Conservation (phyloP, 1,284 basidiomycete species). For the Polyporus tsugae region DNA sequence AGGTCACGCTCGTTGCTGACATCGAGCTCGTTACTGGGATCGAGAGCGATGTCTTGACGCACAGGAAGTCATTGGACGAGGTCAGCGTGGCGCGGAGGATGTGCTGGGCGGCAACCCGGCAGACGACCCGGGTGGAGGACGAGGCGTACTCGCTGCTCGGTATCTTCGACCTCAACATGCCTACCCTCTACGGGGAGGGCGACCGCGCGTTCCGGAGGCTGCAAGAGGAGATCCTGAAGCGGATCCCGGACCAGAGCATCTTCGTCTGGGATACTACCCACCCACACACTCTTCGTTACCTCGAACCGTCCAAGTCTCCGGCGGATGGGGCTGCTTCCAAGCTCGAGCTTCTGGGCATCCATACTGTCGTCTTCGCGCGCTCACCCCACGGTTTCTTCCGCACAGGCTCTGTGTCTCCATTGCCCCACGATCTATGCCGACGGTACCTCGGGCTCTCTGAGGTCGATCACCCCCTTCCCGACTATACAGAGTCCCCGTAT, state of each 20-base stretch:
- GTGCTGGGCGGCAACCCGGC: neutral
- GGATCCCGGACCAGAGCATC: constrained; percentile 6
- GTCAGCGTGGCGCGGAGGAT: constrained; percentile 1
- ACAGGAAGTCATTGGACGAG: constrained; percentile 1
- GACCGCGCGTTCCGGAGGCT: too few species aligned
- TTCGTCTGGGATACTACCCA: neutral
- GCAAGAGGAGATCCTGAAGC: neutral
- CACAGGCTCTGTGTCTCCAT: neutral
- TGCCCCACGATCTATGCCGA: neutral
- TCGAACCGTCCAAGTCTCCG: neutral
- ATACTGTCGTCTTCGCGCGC: neutral
- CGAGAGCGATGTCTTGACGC: neutral
- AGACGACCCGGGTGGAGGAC: neutral
- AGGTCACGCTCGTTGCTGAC: neutral
- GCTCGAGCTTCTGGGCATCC: neutral
- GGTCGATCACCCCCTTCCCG: neutral
- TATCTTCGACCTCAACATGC: too few species aligned
- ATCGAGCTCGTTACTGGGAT: constrained; percentile 1
- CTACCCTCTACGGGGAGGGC: too few species aligned
- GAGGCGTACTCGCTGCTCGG: neutral
- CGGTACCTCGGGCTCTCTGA: neutral
- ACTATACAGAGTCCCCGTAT: neutral
- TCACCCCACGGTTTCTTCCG: neutral
- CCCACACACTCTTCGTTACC: neutral
- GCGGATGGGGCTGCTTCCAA: neutral